phyloP scores from a whole-genome alignment of 2,329 filamentous ascomycete genomes.

The Dothiorella sarmentorum region DNA sequence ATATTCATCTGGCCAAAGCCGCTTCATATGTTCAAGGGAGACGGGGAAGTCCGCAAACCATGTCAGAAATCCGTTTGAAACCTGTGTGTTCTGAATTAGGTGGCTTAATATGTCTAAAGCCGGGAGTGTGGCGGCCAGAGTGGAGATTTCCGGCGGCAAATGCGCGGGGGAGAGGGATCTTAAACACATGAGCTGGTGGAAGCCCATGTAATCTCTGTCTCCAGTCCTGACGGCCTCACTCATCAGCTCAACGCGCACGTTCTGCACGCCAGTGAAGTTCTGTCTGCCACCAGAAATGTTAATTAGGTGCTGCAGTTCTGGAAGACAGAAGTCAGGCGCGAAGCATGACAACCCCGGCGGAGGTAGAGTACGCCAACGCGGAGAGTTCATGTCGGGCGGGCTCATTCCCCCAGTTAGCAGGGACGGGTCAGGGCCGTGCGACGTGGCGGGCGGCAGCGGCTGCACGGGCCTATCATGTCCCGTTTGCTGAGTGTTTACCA shows the following conservation, averaged over 20 bases:
- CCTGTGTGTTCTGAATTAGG: background rate
- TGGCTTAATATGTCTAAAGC: background rate
- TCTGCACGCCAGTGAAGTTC: background rate
- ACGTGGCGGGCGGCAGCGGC: background rate
- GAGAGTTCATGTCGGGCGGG: too few species aligned
- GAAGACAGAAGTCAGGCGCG: background rate
- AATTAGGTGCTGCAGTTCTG: background rate
- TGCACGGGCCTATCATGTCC: background rate
- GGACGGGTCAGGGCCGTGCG: background rate
- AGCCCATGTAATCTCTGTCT: conserved; percentile 2
- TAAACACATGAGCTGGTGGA: conserved; percentile 18
- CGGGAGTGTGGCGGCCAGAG: background rate
- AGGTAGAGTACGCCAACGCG: background rate
- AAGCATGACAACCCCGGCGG: background rate
- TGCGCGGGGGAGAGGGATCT: background rate
- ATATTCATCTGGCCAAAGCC: conserved; percentile 26
- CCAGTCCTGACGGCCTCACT: background rate
- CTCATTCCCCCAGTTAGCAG: too few species aligned
- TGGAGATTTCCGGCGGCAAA: background rate
- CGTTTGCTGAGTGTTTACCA: background rate
- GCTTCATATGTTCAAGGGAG: conserved; percentile 28
- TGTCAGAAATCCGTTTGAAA: background rate
- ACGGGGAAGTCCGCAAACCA: conserved; percentile 48
- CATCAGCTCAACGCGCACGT: background rate
- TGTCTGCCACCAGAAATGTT: background rate